phyloP scores from a whole-genome alignment of 768 basidiomycete genomes.

The Termitomyces sp. region DNA sequence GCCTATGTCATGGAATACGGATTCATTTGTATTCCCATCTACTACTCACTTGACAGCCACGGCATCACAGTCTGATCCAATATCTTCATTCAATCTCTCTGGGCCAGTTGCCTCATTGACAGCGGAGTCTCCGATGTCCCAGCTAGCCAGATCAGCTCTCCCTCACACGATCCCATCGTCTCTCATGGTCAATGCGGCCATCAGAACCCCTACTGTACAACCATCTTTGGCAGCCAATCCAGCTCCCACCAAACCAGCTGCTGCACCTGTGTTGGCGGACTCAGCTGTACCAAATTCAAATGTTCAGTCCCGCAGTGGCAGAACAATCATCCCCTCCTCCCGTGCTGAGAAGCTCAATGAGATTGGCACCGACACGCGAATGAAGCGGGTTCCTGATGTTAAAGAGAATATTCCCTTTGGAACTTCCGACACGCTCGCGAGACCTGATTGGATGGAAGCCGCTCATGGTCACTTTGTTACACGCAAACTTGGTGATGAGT shows the following conservation, averaged over 20 bases:
- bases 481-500: conserved; percentile 12
- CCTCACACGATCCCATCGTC: not conserved
- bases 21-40: not conserved
- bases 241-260: not conserved
- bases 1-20: not conserved
- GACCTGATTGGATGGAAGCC: not conserved
- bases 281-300: not conserved
- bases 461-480: conserved; percentile 8
- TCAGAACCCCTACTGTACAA: not conserved
- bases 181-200: no score
- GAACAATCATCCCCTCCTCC: not conserved
- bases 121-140: not conserved
- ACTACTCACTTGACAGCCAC: not conserved
- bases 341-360: not conserved
- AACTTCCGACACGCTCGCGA: not conserved
- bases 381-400: not conserved
- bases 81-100: no score
- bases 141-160: not conserved
- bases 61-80: not conserved
- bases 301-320: not conserved
- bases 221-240: not conserved
- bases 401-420: not conserved
- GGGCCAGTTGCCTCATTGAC: no score
- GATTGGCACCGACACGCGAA: not conserved
- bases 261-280: not conserved